phyloP scores from a whole-genome alignment of 2,329 filamentous ascomycete genomes.

The Ambrosiella xylebori region DNA sequence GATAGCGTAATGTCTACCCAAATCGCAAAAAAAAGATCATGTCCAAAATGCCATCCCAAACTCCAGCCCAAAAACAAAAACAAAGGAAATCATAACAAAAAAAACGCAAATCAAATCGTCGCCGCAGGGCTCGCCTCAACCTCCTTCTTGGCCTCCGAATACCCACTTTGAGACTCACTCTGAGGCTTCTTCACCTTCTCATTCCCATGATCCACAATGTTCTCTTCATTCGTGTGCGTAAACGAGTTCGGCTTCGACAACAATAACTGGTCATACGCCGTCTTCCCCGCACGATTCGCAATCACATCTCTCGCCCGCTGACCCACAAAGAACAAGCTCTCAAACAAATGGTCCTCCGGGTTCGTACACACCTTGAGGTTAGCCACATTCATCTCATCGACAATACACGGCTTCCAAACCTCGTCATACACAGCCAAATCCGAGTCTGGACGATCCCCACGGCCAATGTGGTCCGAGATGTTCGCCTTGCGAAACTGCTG shows the following conservation, averaged over 20 bases:
- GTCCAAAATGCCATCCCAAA: not conserved
- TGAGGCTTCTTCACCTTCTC: not conserved
- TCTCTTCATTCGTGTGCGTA: conserved; percentile 6
- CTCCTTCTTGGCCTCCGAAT: not conserved
- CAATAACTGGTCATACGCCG: conserved; percentile 3
- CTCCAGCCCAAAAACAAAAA: not conserved
- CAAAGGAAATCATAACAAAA: not conserved
- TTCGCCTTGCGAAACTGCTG: conserved; percentile 27
- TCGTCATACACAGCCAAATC: conserved; percentile 24
- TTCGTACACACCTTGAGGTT: conserved; percentile 22
- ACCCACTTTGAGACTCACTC: not conserved
- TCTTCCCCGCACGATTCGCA: conserved; percentile 6
- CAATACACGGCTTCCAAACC: conserved; percentile 27
- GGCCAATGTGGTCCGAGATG: conserved; percentile 26
- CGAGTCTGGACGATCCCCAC: conserved; percentile 21
- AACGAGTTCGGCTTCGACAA: conserved; percentile 16
- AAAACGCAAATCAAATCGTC: not conserved
- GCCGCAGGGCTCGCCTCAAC: not conserved
- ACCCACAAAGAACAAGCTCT: conserved; percentile 30
- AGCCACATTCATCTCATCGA: conserved; percentile 14
- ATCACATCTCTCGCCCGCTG: conserved; percentile 12
- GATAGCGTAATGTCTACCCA: no score
- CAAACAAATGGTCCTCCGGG: conserved; percentile 33
- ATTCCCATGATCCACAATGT: conserved; percentile 6
- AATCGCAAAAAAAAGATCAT: not conserved